Evolutionary conservation across 1,284 basidiomycete genomes (phyloP).

Genomic region (Chalciporus sp.): DNA sequence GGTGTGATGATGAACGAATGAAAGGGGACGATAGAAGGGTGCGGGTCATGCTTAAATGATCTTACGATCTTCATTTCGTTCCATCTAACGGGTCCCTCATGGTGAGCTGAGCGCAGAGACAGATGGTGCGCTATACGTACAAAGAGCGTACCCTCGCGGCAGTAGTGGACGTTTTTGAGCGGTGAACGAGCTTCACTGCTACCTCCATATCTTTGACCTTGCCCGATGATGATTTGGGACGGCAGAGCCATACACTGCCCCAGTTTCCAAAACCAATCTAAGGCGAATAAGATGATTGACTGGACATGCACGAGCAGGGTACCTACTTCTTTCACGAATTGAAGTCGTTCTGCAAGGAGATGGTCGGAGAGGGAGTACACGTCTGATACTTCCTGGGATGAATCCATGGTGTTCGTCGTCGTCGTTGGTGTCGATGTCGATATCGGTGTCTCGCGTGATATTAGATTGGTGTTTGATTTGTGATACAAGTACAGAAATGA

Average conservation of each 20-base stretch:
- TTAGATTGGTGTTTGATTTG: not conserved
- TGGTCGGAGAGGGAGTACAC: conserved; percentile 62
- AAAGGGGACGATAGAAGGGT: conserved; percentile 90
- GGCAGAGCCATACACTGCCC: conserved; percentile 81
- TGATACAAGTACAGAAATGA: conserved; percentile 33
- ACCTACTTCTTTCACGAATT: conserved; percentile 75
- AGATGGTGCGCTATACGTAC: conserved; percentile 42
- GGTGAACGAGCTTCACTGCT: conserved; percentile 89
- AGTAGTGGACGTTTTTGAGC: conserved; percentile 76
- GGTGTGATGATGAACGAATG: conserved; percentile 92
- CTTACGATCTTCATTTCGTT: conserved; percentile 94
- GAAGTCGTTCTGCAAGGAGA: conserved; percentile 65
- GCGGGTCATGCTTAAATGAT: conserved; percentile 77
- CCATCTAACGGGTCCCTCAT: conserved; percentile 55
- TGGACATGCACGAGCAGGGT: conserved; percentile 1
- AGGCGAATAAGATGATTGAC: conserved; percentile 1
- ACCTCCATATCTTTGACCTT: conserved; percentile 55
- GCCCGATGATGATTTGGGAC: conserved; percentile 53
- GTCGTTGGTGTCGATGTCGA: not conserved
- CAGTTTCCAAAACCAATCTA: conserved; percentile 87
- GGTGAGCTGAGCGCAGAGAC: conserved; percentile 12
- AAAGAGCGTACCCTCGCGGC: conserved; percentile 85
- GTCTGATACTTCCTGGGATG: conserved; percentile 41
- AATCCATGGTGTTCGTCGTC: conserved; percentile 30
- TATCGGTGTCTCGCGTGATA: not conserved